Evolutionary conservation across 768 basidiomycete species (phyloP).

Genomic region (Suillus cothurnatus): DNA sequence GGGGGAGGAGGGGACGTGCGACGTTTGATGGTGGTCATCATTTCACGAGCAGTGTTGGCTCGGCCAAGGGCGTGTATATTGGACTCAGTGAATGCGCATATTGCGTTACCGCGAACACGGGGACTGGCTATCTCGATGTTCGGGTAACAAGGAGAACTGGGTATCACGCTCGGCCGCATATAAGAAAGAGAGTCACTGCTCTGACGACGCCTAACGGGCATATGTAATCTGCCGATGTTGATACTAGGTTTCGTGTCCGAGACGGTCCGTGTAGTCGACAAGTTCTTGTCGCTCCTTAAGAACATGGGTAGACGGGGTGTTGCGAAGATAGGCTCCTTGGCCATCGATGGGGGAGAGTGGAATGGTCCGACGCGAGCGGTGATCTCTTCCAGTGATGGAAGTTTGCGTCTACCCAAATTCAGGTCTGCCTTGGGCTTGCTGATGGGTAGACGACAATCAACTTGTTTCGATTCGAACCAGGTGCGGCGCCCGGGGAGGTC

Average conservation of each 20-base stretch:
- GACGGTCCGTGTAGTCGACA: conserved; percentile 14
- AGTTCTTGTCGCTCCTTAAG: conserved; percentile 21
- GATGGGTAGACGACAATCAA: conserved; percentile 55
- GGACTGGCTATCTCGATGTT: conserved; percentile 53
- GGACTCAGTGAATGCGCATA: conserved; percentile 51
- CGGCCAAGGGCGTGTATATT: conserved; percentile 57
- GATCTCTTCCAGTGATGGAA: conserved; percentile 80
- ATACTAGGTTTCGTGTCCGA: conserved; percentile 28
- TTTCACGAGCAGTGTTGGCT: conserved; percentile 57
- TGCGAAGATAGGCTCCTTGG: not conserved
- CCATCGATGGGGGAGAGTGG: not conserved
- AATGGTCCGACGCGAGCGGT: conserved; percentile 54
- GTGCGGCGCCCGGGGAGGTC: not conserved
- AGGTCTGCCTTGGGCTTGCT: conserved; percentile 19
- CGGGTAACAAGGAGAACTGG: conserved; percentile 39
- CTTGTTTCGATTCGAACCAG: conserved; percentile 72
- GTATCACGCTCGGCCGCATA: conserved; percentile 20
- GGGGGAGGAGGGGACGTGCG: conserved; percentile 43
- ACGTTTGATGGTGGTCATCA: conserved; percentile 65
- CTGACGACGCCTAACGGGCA: conserved; percentile 39
- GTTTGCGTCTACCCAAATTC: conserved; percentile 23
- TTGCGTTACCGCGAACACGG: conserved; percentile 43
- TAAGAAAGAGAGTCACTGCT: conserved; percentile 13
- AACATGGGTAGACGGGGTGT: conserved; percentile 37
- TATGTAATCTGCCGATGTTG: conserved; percentile 43